Percentiles rank a stretch among this genome's conserved stretches.
Conservation (phyloP, 140 eudicot species). For the Cichorium intybus region DNA sequence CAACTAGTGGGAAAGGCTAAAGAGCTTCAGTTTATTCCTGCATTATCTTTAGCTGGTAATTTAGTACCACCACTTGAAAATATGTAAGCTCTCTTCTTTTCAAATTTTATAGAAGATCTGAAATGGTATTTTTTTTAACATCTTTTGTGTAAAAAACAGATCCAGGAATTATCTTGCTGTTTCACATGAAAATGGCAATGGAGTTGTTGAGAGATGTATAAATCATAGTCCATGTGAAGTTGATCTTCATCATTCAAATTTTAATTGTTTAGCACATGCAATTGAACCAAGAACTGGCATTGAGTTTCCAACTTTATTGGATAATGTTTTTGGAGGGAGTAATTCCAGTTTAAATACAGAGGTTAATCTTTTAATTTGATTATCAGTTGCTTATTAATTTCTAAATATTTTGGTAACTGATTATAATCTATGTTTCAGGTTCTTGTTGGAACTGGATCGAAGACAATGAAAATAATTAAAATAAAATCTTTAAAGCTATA, state of each 20-base stretch:
- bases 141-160: constrained; percentile 24
- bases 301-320: constrained; percentile 72
- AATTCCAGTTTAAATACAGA: constrained; percentile 56
- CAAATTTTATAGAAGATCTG: not conserved
- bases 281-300: constrained; percentile 88
- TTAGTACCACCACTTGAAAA: constrained; percentile 67
- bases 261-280: constrained; percentile 38
- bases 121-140: not conserved
- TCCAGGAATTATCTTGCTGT: constrained; percentile 45
- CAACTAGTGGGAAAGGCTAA: constrained; percentile 46
- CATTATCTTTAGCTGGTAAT: constrained; percentile 65
- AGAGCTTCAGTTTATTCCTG: constrained; percentile 51
- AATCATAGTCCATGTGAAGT: constrained; percentile 61
- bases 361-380: constrained; percentile 37
- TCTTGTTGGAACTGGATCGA: constrained; percentile 98
- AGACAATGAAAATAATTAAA: constrained; percentile 69
- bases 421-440: constrained; percentile 48
- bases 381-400: no score
- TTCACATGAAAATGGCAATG: constrained; percentile 43
- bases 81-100: constrained; percentile 44
- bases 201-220: constrained; percentile 35
- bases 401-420: not conserved
- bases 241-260: constrained; percentile 28
- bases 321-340: constrained; percentile 43
- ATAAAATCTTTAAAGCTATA: constrained; percentile 81